A percentile compares a stretch with the other conserved stretches of the same genome.
Conservation (phyloP, 2,329 filamentous ascomycete species). For the Talaromyces sp. region DNA sequence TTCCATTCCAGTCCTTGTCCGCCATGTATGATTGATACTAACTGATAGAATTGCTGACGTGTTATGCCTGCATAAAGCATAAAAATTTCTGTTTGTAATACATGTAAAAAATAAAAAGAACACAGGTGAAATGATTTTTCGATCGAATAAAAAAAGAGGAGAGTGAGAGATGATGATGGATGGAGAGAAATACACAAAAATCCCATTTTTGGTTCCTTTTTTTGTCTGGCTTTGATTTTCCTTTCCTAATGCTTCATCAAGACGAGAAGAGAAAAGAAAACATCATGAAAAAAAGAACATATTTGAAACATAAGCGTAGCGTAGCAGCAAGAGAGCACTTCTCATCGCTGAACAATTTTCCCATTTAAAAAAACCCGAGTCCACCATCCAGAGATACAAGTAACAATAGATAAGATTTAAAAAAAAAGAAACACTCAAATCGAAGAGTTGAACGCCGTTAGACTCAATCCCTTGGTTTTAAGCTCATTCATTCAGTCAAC, state of each 20-base stretch:
- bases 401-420: conserved; percentile 15
- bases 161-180: not conserved
- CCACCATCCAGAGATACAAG: conserved; percentile 17
- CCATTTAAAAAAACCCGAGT: conserved; percentile 11
- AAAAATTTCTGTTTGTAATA: not conserved
- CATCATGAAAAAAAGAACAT: conserved; percentile 2
- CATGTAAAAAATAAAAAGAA: conserved; percentile 13
- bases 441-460: conserved; percentile 26
- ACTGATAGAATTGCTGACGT: not conserved
- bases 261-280: conserved; percentile 13
- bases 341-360: conserved; percentile 21
- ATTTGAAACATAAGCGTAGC: conserved; percentile 18
- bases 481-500: conserved; percentile 8
- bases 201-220: conserved; percentile 13
- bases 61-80: not conserved
- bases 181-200: conserved; percentile 12
- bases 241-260: not conserved
- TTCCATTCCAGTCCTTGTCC: not conserved
- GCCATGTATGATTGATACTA: not conserved
- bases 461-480: conserved; percentile 20
- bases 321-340: conserved; percentile 22
- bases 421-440: conserved; percentile 22
- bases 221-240: conserved; percentile 7
- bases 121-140: conserved; percentile 8
- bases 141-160: not conserved